Evolutionary conservation across 2,329 filamentous ascomycete genomes (phyloP).

Genomic region (Exophiala alcalophila): DNA sequence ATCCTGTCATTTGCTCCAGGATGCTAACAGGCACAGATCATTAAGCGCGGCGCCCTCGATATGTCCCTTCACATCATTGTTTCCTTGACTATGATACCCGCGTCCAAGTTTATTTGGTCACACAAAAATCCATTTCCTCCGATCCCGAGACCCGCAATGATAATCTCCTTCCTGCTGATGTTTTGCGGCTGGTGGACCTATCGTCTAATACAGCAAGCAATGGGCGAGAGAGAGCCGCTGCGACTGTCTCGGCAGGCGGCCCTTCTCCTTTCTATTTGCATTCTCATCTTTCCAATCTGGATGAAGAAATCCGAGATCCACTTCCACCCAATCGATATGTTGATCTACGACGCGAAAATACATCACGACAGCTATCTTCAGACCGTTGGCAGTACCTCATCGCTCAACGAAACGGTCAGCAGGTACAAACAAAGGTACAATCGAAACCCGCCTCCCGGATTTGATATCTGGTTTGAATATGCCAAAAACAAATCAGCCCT

Average conservation of each 20-base stretch:
- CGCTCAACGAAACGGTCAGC: conserved; percentile 48
- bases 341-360: conserved; percentile 51
- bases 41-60: conserved; percentile 25
- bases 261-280: conserved; percentile 38
- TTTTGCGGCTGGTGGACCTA: conserved; percentile 24
- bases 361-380: conserved; percentile 50
- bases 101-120: conserved; percentile 27
- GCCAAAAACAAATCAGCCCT: conserved; percentile 51
- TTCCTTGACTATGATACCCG: conserved; percentile 27
- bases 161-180: conserved; percentile 27
- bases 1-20: background rate
- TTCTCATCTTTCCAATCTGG: conserved; percentile 42
- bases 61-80: conserved; percentile 25
- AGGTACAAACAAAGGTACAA: conserved; percentile 54
- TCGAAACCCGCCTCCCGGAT: conserved; percentile 57
- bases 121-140: conserved; percentile 29
- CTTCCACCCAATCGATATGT: conserved; percentile 55
- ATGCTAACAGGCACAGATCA: conserved; percentile 26
- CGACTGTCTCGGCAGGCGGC: conserved; percentile 13
- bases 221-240: conserved; percentile 20
- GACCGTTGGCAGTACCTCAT: conserved; percentile 48
- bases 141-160: conserved; percentile 18
- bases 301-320: conserved; percentile 41
- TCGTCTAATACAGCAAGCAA: conserved; percentile 21
- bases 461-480: conserved; percentile 59